These are phyloP conservation scores for Jacaranda copaia DNA, from an alignment of 257 asterid genomes.

Conservation along the genomic window DNA sequence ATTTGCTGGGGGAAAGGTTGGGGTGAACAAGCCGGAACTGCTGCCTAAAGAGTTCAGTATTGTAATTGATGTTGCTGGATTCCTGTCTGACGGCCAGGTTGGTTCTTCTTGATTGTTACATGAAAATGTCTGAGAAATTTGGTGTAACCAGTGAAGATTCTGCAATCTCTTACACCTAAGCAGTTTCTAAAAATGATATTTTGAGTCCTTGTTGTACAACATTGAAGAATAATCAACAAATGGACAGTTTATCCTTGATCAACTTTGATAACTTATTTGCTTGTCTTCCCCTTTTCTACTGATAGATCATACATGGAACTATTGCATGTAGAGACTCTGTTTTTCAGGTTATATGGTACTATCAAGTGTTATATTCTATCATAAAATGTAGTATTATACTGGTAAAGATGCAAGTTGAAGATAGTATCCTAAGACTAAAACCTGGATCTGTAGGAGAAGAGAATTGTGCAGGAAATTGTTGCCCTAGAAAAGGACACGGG, in stretches of 20 bases:
- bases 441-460: slow-evolving; percentile 64
- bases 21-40: slow-evolving; percentile 94
- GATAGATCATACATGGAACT: neutral
- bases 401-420: neutral
- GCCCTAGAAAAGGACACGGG: slow-evolving; percentile 89
- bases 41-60: slow-evolving; percentile 75
- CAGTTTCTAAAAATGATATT: neutral
- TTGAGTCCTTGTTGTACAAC: neutral
- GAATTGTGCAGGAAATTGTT: slow-evolving; percentile 74
- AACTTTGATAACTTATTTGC: neutral
- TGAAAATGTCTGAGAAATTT: neutral
- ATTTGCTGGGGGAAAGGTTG: slow-evolving; percentile 72
- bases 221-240: neutral
- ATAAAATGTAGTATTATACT: neutral
- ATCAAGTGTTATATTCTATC: neutral
- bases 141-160: neutral
- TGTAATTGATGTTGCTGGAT: slow-evolving; percentile 94
- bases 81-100: slow-evolving; percentile 97
- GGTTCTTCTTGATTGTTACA: slow-evolving; percentile 17
- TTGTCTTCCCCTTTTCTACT: neutral
- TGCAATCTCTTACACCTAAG: neutral
- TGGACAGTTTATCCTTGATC: neutral
- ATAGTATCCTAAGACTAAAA: slow-evolving; percentile 25
- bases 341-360: neutral
- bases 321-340: neutral